phyloP scores from a whole-genome alignment of 805 yeast genomes.

The Pichia nakasei region DNA sequence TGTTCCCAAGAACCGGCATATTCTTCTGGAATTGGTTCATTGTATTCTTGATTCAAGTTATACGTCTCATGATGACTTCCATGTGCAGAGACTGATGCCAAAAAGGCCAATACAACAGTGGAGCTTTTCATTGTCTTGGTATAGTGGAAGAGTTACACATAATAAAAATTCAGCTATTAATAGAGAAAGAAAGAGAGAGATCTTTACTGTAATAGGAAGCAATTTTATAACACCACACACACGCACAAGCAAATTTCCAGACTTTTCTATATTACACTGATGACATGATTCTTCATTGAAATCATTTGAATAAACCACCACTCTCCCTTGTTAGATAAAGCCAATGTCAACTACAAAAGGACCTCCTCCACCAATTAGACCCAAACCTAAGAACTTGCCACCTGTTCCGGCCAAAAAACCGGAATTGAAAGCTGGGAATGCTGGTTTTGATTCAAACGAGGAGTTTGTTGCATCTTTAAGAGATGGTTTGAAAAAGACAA shows the following conservation, averaged over 20 bases:
- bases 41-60: constrained; percentile 18
- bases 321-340: no score
- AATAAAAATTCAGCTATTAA: no score
- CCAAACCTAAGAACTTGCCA: constrained; percentile 27
- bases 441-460: constrained; percentile 1
- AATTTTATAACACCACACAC: no score
- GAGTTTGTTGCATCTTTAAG: constrained; percentile 10
- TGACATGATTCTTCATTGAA: no score
- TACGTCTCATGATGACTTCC: constrained; percentile 1
- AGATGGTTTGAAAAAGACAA: constrained; percentile 9
- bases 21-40: constrained; percentile 39
- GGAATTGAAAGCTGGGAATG: background rate
- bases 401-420: constrained; percentile 22
- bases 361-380: constrained; percentile 25
- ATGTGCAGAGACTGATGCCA: background rate
- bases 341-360: constrained; percentile 11
- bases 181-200: no score
- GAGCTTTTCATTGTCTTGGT: no score
- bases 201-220: no score
- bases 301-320: no score
- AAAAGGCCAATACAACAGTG: no score
- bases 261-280: no score
- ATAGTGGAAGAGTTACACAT: no score
- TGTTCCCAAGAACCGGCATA: constrained; percentile 59
- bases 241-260: no score